phyloP scores from a whole-genome alignment of 345 rosid genomes.

The Syzygium aromaticum region DNA sequence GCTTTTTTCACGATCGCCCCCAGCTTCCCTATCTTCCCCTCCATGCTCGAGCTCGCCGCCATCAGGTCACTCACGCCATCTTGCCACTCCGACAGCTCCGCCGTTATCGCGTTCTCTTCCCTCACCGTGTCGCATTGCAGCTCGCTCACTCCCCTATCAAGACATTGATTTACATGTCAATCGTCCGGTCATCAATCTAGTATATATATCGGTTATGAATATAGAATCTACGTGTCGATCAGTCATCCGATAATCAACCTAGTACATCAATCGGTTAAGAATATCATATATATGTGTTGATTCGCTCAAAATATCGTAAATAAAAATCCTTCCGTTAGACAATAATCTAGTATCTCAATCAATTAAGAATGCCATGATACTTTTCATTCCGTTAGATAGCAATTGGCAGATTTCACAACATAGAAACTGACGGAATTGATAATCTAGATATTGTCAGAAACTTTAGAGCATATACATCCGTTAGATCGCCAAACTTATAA shows the following conservation, averaged over 20 bases:
- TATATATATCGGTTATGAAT: neutral
- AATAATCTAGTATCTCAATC: neutral
- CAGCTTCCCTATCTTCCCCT: slow-evolving; percentile 35
- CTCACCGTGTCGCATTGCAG: slow-evolving; percentile 82
- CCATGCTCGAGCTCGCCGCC: slow-evolving; percentile 11
- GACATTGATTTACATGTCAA: neutral
- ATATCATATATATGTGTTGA: neutral
- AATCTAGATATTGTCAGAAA: neutral
- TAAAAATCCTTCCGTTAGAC: neutral
- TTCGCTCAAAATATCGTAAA: neutral
- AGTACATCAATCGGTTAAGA: neutral
- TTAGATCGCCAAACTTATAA: neutral
- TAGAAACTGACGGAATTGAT: too few relatives aligned
- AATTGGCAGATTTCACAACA: neutral
- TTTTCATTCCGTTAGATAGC: neutral
- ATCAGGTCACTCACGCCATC: slow-evolving; percentile 41
- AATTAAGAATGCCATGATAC: neutral
- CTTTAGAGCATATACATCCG: neutral
- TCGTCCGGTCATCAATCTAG: neutral
- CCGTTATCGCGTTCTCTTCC: slow-evolving; percentile 72
- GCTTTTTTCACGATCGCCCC: slow-evolving; percentile 41
- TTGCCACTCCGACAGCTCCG: slow-evolving; percentile 76
- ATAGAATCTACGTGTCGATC: neutral
- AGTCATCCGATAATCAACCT: neutral
- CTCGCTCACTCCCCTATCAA: slow-evolving; percentile 65